phyloP scores from a whole-genome alignment of 2,329 filamentous ascomycete species.

The Chaetothyriales sp. region DNA sequence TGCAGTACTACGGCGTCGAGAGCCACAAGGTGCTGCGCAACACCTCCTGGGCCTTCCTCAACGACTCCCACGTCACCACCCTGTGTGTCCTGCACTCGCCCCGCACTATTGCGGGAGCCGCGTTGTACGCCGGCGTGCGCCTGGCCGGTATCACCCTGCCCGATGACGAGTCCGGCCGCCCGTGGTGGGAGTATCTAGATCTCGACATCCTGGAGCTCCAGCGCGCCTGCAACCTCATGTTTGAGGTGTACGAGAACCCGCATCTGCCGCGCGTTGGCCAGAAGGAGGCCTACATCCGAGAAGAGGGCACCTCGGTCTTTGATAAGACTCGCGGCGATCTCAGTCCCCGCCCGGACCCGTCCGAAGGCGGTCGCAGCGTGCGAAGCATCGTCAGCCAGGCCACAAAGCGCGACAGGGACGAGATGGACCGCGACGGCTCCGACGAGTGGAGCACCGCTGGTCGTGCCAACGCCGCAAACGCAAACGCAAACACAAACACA shows the following conservation, averaged over 20 bases:
- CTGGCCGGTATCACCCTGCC: slow-evolving; percentile 57
- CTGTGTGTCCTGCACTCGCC: slow-evolving; percentile 69
- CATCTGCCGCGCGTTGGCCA: slow-evolving; percentile 28
- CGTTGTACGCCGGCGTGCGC: slow-evolving; percentile 72
- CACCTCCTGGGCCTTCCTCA: slow-evolving; percentile 83
- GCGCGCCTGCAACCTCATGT: slow-evolving; percentile 61
- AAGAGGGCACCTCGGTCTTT: slow-evolving; percentile 20
- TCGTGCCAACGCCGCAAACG: neutral
- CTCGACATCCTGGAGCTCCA: slow-evolving; percentile 56
- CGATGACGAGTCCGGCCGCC: slow-evolving; percentile 56
- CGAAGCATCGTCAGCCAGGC: slow-evolving; percentile 21
- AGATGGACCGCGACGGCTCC: slow-evolving; percentile 16
- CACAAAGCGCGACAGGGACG: slow-evolving; percentile 27
- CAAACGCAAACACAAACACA: neutral
- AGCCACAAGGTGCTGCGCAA: slow-evolving; percentile 73
- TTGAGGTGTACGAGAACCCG: slow-evolving; percentile 36
- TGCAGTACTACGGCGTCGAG: slow-evolving; percentile 56
- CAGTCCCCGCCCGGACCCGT: slow-evolving; percentile 8
- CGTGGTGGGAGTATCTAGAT: slow-evolving; percentile 76
- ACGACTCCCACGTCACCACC: slow-evolving; percentile 72
- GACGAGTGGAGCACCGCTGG: slow-evolving; percentile 7
- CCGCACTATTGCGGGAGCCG: slow-evolving; percentile 65
- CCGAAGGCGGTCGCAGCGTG: slow-evolving; percentile 16
- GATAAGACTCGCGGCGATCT: slow-evolving; percentile 23
- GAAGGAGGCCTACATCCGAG: slow-evolving; percentile 26